Evolutionary conservation across 2,329 filamentous ascomycete genomes (phyloP), one percentile per base, ranked within the genome.

Genomic region (Zymoseptoria ardabiliae): DNA sequence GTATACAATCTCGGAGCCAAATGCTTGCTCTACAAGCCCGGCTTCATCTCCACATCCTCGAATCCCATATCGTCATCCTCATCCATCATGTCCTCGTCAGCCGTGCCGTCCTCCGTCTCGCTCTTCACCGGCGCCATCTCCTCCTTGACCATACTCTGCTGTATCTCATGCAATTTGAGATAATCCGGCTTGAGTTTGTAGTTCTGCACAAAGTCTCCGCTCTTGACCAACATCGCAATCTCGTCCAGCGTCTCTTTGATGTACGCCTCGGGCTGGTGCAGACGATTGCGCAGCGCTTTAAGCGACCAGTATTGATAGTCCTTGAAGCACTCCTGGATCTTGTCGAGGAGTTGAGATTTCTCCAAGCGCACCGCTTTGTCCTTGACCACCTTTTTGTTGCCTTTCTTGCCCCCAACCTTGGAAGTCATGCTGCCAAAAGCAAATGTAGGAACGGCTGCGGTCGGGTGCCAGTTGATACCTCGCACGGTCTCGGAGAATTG

Each of bases 271-370:
- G 94, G 94, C 76, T 99, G 94, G 61, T 87, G 84, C 48, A 95
- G 83, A 61, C 82, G 79, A 55, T 85, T 81, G 64, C 91, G 90
- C 66, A 99, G 83, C 4, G 88, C 85, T 71, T 90, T 92, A 81
- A 97, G 89, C n/a, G 89, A 86, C 92, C 93, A 99, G 75, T 94
- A 97, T 68, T 87, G 86, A 80, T 88, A 96, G 69, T 88, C 80
- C 58, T 87, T 84, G 84, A 97, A 99, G 71, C 87, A 88, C 54
- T 82, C 78, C 78, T 93, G 91, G 62, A 99, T 86, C 64, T 85
- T 82, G 76, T 97, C 92, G 76, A 96, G 78, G 63, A 99, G 85
- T 69, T 94, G 88, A 79, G 91, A 88, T 74, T 92, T 86, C 51
- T 91, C 87, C 76, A 97, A 92, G 76, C 94, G 92, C 35, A 90